Conservation (phyloP, 208 protist genomes). For the Acanthamoeba sp. region DNA sequence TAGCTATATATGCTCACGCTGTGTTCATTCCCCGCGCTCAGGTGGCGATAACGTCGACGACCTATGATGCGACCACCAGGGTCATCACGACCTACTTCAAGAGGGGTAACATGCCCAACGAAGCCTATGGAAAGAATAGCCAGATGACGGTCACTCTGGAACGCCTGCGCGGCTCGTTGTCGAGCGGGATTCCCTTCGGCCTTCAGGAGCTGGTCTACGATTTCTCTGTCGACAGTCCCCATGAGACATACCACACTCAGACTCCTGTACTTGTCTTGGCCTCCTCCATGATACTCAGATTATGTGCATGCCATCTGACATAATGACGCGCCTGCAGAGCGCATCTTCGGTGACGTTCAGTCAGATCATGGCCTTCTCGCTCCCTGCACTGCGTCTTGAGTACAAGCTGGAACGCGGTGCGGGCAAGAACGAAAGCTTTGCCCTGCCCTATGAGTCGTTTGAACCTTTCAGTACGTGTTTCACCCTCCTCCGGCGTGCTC, state of each 20-base stretch:
- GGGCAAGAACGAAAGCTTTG: too few relatives aligned
- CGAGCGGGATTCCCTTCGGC: background rate
- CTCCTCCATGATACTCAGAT: background rate
- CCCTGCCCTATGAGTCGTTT: slow-evolving; percentile 69
- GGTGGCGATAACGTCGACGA: background rate
- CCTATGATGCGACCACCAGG: too few relatives aligned
- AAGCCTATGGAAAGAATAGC: slow-evolving; percentile 45
- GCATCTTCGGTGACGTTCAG: background rate
- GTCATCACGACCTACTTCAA: slow-evolving; percentile 23
- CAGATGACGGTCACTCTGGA: slow-evolving; percentile 74
- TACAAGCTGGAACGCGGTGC: slow-evolving; percentile 57
- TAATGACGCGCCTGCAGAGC: background rate
- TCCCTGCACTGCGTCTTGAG: slow-evolving; percentile 62
- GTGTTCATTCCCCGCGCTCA: too few relatives aligned
- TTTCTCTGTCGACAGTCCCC: background rate
- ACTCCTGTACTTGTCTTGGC: background rate
- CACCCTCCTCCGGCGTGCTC: background rate
- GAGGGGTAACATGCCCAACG: slow-evolving; percentile 61
- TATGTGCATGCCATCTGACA: too few relatives aligned
- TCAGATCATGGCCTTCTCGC: slow-evolving; percentile 14
- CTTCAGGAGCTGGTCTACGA: slow-evolving; percentile 8
- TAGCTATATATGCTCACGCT: too few relatives aligned
- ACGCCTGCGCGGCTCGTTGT: background rate
- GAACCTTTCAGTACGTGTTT: slow-evolving; percentile 73
- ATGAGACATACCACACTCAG: slow-evolving; percentile 43